Percentiles rank a stretch among this genome's conserved stretches.
Conservation (phyloP, 2,329 filamentous ascomycete genomes). For the Phyllosticta paracitricarpa region DNA sequence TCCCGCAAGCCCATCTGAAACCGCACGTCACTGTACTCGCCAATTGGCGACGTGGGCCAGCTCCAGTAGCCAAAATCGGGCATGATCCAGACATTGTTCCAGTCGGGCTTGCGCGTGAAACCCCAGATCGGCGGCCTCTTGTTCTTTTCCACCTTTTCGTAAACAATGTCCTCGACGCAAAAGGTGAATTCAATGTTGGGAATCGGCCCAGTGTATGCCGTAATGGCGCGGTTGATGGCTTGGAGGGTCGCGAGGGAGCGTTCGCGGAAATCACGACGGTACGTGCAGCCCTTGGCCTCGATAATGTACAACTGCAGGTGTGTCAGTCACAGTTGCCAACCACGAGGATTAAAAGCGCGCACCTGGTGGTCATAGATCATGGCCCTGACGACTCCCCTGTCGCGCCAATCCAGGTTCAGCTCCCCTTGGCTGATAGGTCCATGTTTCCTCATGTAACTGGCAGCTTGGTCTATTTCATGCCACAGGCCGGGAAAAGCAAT, state of each 20-base stretch:
- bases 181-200: conserved; percentile 46
- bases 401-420: conserved; percentile 16
- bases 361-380: conserved; percentile 23
- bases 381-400: conserved; percentile 16
- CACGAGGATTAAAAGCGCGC: not conserved
- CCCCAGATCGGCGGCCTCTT: conserved; percentile 9
- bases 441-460: conserved; percentile 10
- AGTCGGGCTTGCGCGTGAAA: conserved; percentile 10
- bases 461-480: conserved; percentile 17
- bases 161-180: conserved; percentile 27
- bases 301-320: conserved; percentile 24
- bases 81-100: conserved; percentile 15
- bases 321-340: not conserved
- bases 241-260: conserved; percentile 39
- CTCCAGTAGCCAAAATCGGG: conserved; percentile 16
- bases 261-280: conserved; percentile 13
- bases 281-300: conserved; percentile 16
- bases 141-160: conserved; percentile 10
- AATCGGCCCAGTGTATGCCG: conserved; percentile 38
- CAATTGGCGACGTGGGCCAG: conserved; percentile 12
- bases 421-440: conserved; percentile 15
- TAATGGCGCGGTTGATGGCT: conserved; percentile 43
- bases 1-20: conserved; percentile 10
- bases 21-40: conserved; percentile 13
- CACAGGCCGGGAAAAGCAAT: conserved; percentile 16